A percentile compares a stretch with the other conserved stretches of the same genome.
phyloP scores from a whole-genome alignment of 306 rosid species.

The Corylus americana region DNA sequence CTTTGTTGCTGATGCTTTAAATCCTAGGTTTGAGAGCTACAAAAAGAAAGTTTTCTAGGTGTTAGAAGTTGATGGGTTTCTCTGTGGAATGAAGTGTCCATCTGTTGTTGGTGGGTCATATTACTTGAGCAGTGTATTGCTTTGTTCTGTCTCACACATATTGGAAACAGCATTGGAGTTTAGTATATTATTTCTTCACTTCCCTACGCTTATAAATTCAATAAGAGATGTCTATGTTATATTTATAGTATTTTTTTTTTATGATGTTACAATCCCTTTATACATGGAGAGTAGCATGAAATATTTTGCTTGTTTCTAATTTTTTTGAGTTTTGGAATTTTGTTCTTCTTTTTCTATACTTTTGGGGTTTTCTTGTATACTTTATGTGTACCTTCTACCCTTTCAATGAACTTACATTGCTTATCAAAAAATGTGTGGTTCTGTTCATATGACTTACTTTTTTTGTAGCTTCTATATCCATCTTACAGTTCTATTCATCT shows the following conservation, averaged over 20 bases:
- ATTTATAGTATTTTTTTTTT: slow-evolving; percentile 4
- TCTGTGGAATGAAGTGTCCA: too few species aligned
- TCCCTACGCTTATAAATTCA: not conserved
- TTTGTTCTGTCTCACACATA: not conserved
- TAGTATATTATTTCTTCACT: not conserved
- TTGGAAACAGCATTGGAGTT: not conserved
- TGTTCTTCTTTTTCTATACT: not conserved
- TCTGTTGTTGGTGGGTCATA: too few species aligned
- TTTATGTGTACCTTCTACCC: too few species aligned
- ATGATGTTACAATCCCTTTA: not conserved
- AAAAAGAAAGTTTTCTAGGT: too few species aligned
- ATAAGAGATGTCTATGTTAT: not conserved
- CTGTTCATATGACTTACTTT: not conserved
- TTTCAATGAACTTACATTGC: too few species aligned
- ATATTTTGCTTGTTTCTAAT: too few species aligned
- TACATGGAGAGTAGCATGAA: too few species aligned
- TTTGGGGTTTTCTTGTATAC: not conserved
- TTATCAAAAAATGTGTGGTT: not conserved
- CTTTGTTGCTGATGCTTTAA: too few species aligned
- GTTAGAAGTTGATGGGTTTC: too few species aligned
- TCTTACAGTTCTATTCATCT: not conserved
- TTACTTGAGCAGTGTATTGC: not conserved
- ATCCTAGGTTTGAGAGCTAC: too few species aligned
- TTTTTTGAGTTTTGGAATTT: too few species aligned
- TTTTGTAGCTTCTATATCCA: not conserved